A percentile compares a stretch with the other conserved stretches of the same genome.
These are phyloP conservation scores for Cylindrotheca closterium DNA, from an alignment of 108 stramenopile genomes.

Conservation along the genomic window DNA sequence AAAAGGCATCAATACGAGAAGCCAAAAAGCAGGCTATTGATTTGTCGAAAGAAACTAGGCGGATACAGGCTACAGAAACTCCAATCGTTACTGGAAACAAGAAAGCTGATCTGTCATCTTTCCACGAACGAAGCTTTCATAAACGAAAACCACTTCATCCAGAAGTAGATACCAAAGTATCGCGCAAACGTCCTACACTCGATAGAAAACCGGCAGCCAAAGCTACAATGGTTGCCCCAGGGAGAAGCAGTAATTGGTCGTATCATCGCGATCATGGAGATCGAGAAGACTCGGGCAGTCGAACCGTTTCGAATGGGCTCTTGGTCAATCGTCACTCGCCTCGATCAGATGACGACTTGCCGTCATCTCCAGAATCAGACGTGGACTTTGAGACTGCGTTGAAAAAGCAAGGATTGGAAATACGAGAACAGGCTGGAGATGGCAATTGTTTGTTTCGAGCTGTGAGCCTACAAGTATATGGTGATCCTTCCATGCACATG, in stretches of 20 bases:
- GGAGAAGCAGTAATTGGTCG: neutral
- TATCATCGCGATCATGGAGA: neutral
- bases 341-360: neutral
- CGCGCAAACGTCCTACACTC: conserved; percentile 2
- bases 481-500: conserved; percentile 80
- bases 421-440: conserved; percentile 81
- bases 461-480: conserved; percentile 94
- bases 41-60: neutral
- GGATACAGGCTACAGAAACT: neutral
- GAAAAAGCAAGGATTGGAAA: conserved; percentile 58
- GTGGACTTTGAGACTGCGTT: conserved; percentile 21
- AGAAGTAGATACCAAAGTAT: neutral
- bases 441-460: conserved; percentile 98
- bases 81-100: neutral
- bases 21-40: neutral
- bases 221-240: conserved; percentile 6
- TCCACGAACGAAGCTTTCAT: neutral
- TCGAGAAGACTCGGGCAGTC: neutral
- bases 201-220: conserved; percentile 16
- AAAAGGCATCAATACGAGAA: neutral
- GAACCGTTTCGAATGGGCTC: neutral
- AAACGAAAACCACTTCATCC: conserved; percentile 5
- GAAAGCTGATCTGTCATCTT: neutral
- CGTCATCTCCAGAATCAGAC: neutral
- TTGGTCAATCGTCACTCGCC: neutral